Evolutionary conservation across 1,284 basidiomycete species (phyloP).

Genomic region (Apiotrichum siamense): DNA sequence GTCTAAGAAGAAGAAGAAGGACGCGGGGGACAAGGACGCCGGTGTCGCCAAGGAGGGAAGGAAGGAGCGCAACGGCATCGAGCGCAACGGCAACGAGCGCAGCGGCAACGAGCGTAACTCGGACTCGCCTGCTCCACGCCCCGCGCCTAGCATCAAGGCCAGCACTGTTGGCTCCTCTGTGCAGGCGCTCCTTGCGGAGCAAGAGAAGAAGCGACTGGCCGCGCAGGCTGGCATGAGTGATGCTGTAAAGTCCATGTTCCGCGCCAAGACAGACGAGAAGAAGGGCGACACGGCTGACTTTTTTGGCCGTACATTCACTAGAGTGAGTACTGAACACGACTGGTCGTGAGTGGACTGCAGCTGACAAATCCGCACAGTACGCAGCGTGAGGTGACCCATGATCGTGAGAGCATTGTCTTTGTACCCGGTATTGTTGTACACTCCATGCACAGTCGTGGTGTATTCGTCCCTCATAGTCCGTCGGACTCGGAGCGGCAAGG

Average conservation of each 20-base stretch:
- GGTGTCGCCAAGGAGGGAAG: constrained; percentile 17
- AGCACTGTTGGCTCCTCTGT: constrained; percentile 27
- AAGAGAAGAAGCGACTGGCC: constrained; percentile 42
- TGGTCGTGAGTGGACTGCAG: not conserved
- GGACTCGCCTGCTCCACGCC: not conserved
- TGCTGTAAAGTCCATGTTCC: constrained; percentile 47
- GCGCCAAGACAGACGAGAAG: constrained; percentile 27
- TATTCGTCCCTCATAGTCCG: too few species aligned
- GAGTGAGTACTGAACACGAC: too few species aligned
- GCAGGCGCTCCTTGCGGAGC: constrained; percentile 42
- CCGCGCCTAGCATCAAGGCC: not conserved
- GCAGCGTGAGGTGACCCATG: constrained; percentile 16
- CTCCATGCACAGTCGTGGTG: not conserved
- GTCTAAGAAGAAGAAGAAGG: constrained; percentile 1
- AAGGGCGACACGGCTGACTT: constrained; percentile 39
- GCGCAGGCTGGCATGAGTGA: constrained; percentile 46
- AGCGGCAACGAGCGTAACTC: too few species aligned
- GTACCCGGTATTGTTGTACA: constrained; percentile 5
- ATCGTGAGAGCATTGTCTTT: constrained; percentile 1
- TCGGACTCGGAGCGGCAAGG: too few species aligned
- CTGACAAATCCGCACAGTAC: constrained; percentile 13
- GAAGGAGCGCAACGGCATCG: not conserved
- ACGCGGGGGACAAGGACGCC: constrained; percentile 4
- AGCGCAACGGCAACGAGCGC: too few species aligned
- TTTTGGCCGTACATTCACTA: constrained; percentile 47